Evolutionary conservation across 768 basidiomycete species (phyloP), one percentile per base, ranked within the genome.

Genomic region (Agrocybe chaxingu): DNA sequence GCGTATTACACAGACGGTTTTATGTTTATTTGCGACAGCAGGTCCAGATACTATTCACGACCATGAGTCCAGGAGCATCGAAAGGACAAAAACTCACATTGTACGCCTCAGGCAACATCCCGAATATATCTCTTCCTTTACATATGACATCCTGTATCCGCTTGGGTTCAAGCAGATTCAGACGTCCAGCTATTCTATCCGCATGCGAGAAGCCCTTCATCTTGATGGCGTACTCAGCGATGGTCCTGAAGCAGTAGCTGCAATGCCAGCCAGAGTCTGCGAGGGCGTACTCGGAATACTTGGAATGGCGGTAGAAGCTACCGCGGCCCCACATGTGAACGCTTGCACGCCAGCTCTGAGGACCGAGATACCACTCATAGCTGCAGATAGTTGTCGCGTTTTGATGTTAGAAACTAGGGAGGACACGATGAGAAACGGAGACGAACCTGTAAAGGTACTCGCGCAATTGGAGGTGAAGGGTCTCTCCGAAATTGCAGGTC

Each of bases 181-280:
- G 56, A 40, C 67, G 64, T 6, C 79, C 78, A 32, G 75, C 79
- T 30, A 84, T 76, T 34, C 82, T 78, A 56, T 84, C 82, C 7
- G 79, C 73, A 66, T 84, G 84, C 7, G 80, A 82, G 66, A 78
- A 84, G 4, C 77, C 80, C 52, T 62, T 65, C 80, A 83, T 82
- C 67, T 84, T 84, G 59, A 75, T 69, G 24, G 73, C 65, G 54
- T 81, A 84, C 61, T 86, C 82, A 7, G 72, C 63, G 43, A 85
- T 69, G 9, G 77, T 75, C 39, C 77, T 70, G 73, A 84, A 86
- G 65, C 83, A 85, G 67, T 79, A 85, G 50, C 79, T 80, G 66
- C 82, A 84, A 57, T 85, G 82, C 82, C 82, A 85, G 1, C 82
- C 84, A n/a, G 81, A 68, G 61, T 85, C 81, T 16, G 80, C 78